Evolutionary conservation across 371 early-diverging fungal species (phyloP), one percentile per base, ranked within the genome.

Genomic region (Entomophthora muscae): DNA sequence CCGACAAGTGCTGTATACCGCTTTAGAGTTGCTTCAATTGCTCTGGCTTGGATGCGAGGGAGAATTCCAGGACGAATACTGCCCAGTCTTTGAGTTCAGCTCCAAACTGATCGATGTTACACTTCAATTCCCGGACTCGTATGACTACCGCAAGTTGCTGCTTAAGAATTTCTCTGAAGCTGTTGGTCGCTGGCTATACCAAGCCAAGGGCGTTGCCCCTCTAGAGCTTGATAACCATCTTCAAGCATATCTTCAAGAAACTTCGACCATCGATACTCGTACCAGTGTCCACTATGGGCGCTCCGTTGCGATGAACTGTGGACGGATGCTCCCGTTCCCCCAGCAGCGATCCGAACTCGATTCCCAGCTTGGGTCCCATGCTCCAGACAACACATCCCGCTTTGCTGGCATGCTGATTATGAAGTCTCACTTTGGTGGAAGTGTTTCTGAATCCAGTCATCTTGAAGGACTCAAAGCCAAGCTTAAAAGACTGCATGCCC

Each of bases 21-120:
- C 86, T 33, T 69, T 90, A 42, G 90, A 90, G 70, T 69, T 90
- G 31, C 80, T 86, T 12, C 88, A 89, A 54, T 70, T 90, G 1
- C 72, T 87, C 3, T 90, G 89, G 89, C 71, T 80, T 63, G 79
- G 85, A 63, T 90, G 90, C 63, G 85, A 87, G 67, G 83, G 84
- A 7, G 89, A 87, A 75, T 79, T 82, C 63, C 78, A 82, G 53
- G 87, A 88, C 63, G 88, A 88, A 73, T 89, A 87, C 66, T 85
- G 74, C 32, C 88, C 90, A 1, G 74, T 73, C 0, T 90, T 84
- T 70, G 78, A 78, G 57, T 90, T 86, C 65, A 81, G 81, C 0
- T 86, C 89, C 1, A 33, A 67, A 22, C 74, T 78, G 30, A 77
- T 84, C 12, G 73, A 71, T 28, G 78, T 90, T 3, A 84, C 86